Base-by-base conservation (phyloP, 768 basidiomycete species). In the Phanerochaete carnosa region DNA sequence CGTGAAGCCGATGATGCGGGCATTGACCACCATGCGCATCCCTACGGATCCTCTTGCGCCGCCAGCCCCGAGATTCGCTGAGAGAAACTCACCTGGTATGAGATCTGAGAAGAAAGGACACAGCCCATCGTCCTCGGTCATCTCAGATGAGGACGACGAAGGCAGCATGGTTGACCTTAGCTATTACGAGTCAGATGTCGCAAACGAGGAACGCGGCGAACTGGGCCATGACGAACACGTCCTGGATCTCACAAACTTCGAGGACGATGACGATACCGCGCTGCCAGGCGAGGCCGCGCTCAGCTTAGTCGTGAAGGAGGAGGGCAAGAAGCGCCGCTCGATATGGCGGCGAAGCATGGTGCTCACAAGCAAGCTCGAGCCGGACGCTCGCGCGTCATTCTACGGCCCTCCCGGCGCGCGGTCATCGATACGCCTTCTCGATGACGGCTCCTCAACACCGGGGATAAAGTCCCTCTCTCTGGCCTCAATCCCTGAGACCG, bases 191-290 rank as follows among this genome's bases (percentile, higher is more conserved):
- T 74, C 76, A 13, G 74, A 74, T 37, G 72, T 64, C 45, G 69
- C 66, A 1, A 73, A 75, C 2, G 73, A 73, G 25, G 73, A 72
- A n/a, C 72, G 73, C 11, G 70, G 79, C 28, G 69, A 69, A 49
- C 66, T 74, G 1, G 73, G 76, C 3, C 79, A 80, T 58, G 80
- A 82, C 60, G 76, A 77, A 45, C 80, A 84, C 55, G 77, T 83
- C 1, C 72, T 88, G 4, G 88, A 92, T 64, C 73, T 88, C 60
- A 89, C 89, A 4, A 87, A 90, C 66, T 93, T 90, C 67, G 88
- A 92, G 61, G 90, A 89, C 26, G 90, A 93, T 62, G 77, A 86
- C 45, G 84, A 89, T 61, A 74, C 80, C 15, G 73, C 76, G 16
- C 70, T 83, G 22, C 84, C 83, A 1, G 86, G 82, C 8, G 89